phyloP scores from a whole-genome alignment of 441 rosid genomes.

The Gossypium gossypioides region DNA sequence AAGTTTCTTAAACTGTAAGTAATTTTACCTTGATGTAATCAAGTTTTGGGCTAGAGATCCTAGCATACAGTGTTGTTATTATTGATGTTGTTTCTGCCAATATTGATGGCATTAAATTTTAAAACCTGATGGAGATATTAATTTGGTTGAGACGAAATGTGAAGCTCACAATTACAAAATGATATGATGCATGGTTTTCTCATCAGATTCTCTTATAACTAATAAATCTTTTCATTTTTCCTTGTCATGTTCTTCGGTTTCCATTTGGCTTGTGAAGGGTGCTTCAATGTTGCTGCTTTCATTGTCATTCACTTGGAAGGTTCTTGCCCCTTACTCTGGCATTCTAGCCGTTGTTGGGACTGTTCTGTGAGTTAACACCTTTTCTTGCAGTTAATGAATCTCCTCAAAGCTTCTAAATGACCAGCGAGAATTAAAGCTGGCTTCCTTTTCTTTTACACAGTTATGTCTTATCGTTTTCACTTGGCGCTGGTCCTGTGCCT shows the following conservation, averaged over 20 bases:
- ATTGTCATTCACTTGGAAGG: conserved; percentile 85
- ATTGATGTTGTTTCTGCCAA: neutral
- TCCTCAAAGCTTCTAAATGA: neutral
- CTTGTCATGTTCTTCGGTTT: neutral
- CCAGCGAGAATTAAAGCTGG: conserved; percentile 9
- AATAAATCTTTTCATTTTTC: neutral
- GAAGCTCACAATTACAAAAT: neutral
- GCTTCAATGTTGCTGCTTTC: conserved; percentile 88
- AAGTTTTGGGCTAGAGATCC: too few species aligned
- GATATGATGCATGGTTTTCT: neutral
- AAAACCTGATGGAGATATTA: neutral
- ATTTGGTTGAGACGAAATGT: neutral
- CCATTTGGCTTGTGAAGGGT: conserved; percentile 41
- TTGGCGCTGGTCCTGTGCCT: conserved; percentile 98
- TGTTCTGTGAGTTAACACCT: conserved; percentile 60
- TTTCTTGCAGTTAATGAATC: neutral
- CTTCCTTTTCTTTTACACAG: conserved; percentile 33
- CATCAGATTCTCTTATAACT: neutral
- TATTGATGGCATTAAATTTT: neutral
- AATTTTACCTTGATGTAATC: too few species aligned
- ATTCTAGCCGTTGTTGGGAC: conserved; percentile 88
- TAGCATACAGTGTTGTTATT: neutral
- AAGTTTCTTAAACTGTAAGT: too few species aligned
- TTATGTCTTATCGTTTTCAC: conserved; percentile 89
- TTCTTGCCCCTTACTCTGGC: conserved; percentile 82